Conservation (phyloP, 257 asterid genomes). For the Phtheirospermum japonicum region DNA sequence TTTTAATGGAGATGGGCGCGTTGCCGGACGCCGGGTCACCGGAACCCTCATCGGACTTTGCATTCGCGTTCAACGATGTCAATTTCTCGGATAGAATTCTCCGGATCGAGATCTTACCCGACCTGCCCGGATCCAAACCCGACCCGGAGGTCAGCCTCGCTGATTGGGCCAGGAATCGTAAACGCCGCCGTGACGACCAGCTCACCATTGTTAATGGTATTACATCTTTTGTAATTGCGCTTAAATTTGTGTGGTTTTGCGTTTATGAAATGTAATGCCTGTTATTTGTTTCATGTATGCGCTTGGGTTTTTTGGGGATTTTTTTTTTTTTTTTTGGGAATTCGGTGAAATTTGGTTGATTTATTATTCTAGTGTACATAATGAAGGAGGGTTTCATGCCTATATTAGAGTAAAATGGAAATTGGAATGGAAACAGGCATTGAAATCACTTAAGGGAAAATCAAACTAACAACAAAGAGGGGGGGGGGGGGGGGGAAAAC, state of each 20-base stretch:
- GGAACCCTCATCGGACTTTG: slow-evolving; percentile 46
- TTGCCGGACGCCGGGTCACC: slow-evolving; percentile 33
- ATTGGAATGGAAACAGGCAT: too few relatives aligned
- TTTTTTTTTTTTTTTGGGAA: background rate
- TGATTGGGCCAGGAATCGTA: slow-evolving; percentile 67
- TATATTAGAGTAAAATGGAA: background rate
- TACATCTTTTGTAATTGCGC: slow-evolving; percentile 10
- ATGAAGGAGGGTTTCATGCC: background rate
- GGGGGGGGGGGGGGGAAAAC: too few relatives aligned
- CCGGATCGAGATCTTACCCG: slow-evolving; percentile 58
- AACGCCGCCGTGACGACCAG: slow-evolving; percentile 72
- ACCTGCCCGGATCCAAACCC: slow-evolving; percentile 40
- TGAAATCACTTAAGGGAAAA: too few relatives aligned
- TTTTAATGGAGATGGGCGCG: slow-evolving; percentile 36
- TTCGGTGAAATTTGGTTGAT: background rate
- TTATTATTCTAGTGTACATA: background rate
- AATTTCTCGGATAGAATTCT: slow-evolving; percentile 78
- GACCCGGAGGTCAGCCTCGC: slow-evolving; percentile 41
- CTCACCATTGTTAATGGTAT: slow-evolving; percentile 43
- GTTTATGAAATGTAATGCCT: background rate
- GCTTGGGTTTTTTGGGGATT: background rate
- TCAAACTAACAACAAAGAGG: too few relatives aligned
- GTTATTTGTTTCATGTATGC: background rate
- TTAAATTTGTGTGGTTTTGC: background rate
- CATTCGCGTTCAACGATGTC: slow-evolving; percentile 67